Percentiles rank a stretch among this genome's conserved stretches.
Evolutionary conservation across 306 rosid genomes (phyloP).

Genomic region (Cicer cuneatum): DNA sequence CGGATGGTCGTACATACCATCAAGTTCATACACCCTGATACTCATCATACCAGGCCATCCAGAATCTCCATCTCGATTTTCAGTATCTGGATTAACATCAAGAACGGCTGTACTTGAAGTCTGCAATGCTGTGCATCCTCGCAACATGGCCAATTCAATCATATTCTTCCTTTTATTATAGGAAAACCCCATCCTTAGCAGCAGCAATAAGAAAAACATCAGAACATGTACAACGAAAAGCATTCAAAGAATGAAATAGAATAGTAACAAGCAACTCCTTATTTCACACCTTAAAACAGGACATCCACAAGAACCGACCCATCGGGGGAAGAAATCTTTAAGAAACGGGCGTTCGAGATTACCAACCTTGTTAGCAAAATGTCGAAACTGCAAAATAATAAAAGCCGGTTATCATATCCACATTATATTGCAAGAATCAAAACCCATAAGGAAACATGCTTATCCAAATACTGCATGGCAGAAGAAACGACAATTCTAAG

Average conservation of each 20-base stretch:
- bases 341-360: conserved; percentile 99
- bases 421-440: background rate
- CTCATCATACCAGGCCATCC: conserved; percentile 99
- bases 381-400: conserved; percentile 82
- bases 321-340: conserved; percentile 95
- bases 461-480: background rate
- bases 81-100: conserved; percentile 66
- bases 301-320: conserved; percentile 94
- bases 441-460: background rate
- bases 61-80: conserved; percentile 77
- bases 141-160: conserved; percentile 93
- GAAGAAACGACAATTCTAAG: conserved; percentile 7
- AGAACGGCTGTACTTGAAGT: conserved; percentile 62
- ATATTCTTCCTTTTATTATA: conserved; percentile 92
- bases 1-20: conserved; percentile 97
- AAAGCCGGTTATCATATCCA: conserved; percentile 33
- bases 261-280: conserved; percentile 33
- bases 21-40: conserved; percentile 92
- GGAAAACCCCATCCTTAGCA: conserved; percentile 87
- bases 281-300: conserved; percentile 79
- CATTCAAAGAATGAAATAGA: conserved; percentile 24
- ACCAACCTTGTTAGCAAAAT: conserved; percentile 94
- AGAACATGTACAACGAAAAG: conserved; percentile 46
- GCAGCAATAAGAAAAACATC: conserved; percentile 40
- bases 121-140: conserved; percentile 77